Percentiles rank a stretch among this genome's conserved stretches.
Evolutionary conservation across 2,329 filamentous ascomycete species (phyloP).

Genomic region (Colletotrichum truncatum): DNA sequence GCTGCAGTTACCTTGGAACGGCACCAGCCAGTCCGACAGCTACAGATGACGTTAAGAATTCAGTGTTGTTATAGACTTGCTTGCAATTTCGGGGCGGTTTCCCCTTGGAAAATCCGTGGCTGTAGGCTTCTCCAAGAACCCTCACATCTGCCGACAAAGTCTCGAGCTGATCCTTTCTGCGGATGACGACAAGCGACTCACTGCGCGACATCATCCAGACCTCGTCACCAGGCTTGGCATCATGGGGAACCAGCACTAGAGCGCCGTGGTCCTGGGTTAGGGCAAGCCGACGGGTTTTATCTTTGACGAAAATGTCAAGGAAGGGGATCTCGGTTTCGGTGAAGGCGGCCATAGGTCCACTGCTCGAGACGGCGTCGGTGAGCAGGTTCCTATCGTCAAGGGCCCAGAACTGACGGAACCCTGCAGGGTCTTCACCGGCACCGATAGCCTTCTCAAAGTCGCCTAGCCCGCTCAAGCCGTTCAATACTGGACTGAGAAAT

Average conservation of each 20-base stretch:
- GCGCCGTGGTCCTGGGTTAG: conserved; percentile 27
- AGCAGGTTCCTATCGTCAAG: conserved; percentile 44
- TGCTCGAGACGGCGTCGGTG: conserved; percentile 41
- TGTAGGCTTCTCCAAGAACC: conserved; percentile 24
- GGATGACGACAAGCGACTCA: conserved; percentile 9
- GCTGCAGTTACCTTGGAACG: conserved; percentile 17
- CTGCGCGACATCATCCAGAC: conserved; percentile 26
- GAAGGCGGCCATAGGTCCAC: conserved; percentile 32
- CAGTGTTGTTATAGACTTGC: conserved; percentile 17
- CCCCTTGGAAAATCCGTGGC: conserved; percentile 16
- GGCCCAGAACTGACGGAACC: conserved; percentile 46
- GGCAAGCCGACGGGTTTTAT: conserved; percentile 17
- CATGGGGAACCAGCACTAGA: conserved; percentile 24
- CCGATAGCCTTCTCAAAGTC: conserved; percentile 43
- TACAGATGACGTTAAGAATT: conserved; percentile 29
- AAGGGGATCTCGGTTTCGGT: conserved; percentile 36
- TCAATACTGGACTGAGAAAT: conserved; percentile 42
- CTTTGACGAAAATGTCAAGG: conserved; percentile 28
- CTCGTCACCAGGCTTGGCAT: conserved; percentile 23
- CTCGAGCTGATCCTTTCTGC: not conserved
- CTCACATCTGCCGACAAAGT: not conserved
- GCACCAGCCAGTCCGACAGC: conserved; percentile 29
- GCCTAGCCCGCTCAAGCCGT: conserved; percentile 43
- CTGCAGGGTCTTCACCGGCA: conserved; percentile 41
- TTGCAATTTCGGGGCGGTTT: conserved; percentile 4